Base-by-base conservation (phyloP, 2,329 filamentous ascomycete species). In the Lasiodiplodia sp. region DNA sequence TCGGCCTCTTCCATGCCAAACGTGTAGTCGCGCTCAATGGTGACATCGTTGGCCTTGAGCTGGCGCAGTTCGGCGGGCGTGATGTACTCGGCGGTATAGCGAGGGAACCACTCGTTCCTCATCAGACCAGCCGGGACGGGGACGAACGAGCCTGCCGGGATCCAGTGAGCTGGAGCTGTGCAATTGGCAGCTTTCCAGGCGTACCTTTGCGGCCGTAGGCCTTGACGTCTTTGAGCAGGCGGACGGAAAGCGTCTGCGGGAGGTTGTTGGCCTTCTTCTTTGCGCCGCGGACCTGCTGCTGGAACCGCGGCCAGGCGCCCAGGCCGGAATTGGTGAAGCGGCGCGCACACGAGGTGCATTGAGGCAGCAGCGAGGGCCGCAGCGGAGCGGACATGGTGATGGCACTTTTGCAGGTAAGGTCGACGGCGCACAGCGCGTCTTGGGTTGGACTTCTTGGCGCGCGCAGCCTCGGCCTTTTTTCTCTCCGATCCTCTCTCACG, bases 61-160 rank as follows among this genome's bases (percentile, higher is more conserved):
- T 82, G 76, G 73, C 82, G 81, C 56, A 84, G 69, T 70, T 85
- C 82, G 49, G 76, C 74, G 44, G 75, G 71, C 56, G 84, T 82
- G 25, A 87, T 78, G 76, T 88, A 88, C 74, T 85, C 81, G 70
- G 86, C 86, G 70, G 83, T 78, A 69, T 81, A 78, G 53, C 75
- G 75, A 3, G 85, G 86, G 71, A 84, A 87, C 83, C 83, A 87
- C 66, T 78, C 76, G 73, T 87, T 87, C 71, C 86, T 81, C 86
- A 89, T 87, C 47, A 80, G 78, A 25, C 86, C 84, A 18, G 79
- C 76, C n/a, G 83, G 76, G 52, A 88, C 79, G 38, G 85, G 83
- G 23, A 88, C 78, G 69, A 87, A 82, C 21, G 83, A 76, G 70
- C 86, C 86, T 88, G 70, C 62, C 56, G 31, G 12, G 10, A 34